Base-by-base conservation (phyloP, 2,329 filamentous ascomycete genomes). In the Neonectria hederae region DNA sequence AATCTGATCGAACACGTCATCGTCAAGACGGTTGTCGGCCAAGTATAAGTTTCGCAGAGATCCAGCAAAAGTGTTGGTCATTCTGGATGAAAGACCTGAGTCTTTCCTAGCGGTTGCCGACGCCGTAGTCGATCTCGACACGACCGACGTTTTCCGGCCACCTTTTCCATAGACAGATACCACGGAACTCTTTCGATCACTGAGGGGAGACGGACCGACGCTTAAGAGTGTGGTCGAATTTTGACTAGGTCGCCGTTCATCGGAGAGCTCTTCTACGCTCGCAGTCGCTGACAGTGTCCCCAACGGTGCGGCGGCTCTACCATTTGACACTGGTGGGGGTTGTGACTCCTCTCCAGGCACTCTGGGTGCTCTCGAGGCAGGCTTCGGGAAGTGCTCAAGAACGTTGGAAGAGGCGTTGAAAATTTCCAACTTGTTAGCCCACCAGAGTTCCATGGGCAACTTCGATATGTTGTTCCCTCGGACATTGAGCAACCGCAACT, bases 361-460 rank as follows among this genome's bases (percentile, higher is more conserved):
- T 54, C 91, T 88, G 19, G 89, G 87, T 51, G 89, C 82, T 52
- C 92, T 89, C 9, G 91, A 91, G 2, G 90, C 86, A 22, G 93
- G 93, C 76, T 97, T 97, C 1, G 96, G 96, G 75, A 99, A 98
- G 43, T 88, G 89, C 54, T 94, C 91, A 21, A 99, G 84, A 7
- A 98, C 90, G 72, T 99, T 99, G 11, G 96, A 97, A 0, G 95
- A 98, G 13, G 97, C 90, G 72, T 99, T 99, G 63, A 99, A 86
- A 0, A 91, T 95, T 78, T 98, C 94, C 59, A 99, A 81, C 75
- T 91, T 94, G 72, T 91, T 90, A 55, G 95, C 95, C 84, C 93
- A 95, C 96, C 96, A 99, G n/a, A 99, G 86, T 75, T 99, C 96
- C 75, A 92, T 89, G 2, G 96, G 96, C 32, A 99, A 83, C 74